Evolutionary conservation across 192 early-diverging fungal species (phyloP), one percentile per base, ranked within the genome.

Genomic region (Coemansia sp.): DNA sequence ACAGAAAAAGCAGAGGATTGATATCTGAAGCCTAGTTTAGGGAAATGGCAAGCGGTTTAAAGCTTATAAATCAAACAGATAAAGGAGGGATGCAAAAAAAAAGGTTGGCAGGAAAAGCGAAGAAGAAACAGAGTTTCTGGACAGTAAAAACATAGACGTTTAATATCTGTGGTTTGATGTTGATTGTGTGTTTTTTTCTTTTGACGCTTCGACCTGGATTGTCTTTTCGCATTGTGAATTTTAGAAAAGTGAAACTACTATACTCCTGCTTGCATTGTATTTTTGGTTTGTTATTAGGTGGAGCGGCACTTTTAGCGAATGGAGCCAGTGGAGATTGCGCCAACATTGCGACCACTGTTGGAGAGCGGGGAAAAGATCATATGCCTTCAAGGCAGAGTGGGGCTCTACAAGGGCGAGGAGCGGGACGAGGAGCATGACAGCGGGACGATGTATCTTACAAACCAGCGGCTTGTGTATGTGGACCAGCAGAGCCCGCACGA

Each of bases 381-480:
- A 2, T 70, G 75, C 67, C 53, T 83, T 5, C 81, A 83, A 38
- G 71, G 72, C 72, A 75, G 67, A 26, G 81, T 83, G 6, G 81
- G 81, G 39, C 70, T 83, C 40, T 83, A 83, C 73, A 58, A 72
- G 56, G 76, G 73, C 23, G 44, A 56, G 1, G 64, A 69, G 56
- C 72, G 81, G 23, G 81, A 83, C 71, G 78, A 85, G 37, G 83
- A 88, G 44, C 89, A 88, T 69, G 89, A 92, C 67, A 86, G 85
- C 63, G 94, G 94, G 6, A 86, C 88, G 0, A 84, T 87, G 18
- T 94, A 93, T 63, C 69, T 92, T 52, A 94, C 94, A 9, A 83
- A 76, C 4, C 87, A 89, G 63, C 85, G 93, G 26, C 72, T 96
- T 38, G 73, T 95, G n/a, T 96, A 93, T 79, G 87, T 96, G 15